These are phyloP conservation scores for Amanita brunnescens DNA, from an alignment of 768 basidiomycete genomes.

Conservation along the genomic window DNA sequence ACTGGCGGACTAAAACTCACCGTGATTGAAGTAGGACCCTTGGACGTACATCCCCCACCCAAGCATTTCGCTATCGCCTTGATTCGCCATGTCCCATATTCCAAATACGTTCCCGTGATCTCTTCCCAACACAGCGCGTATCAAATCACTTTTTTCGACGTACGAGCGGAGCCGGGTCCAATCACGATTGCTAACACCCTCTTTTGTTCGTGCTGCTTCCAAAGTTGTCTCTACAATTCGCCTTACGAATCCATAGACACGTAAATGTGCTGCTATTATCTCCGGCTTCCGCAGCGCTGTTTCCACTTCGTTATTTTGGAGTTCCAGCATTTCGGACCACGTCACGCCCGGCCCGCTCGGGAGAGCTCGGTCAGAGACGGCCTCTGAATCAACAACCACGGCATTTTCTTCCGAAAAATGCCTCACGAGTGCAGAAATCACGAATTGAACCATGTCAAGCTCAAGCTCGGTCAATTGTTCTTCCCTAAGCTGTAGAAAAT, in stretches of 20 bases:
- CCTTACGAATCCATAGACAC: conserved; percentile 45
- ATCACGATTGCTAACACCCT: conserved; percentile 1
- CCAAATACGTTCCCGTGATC: conserved; percentile 65
- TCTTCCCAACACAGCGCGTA: conserved; percentile 47
- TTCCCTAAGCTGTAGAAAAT: conserved; percentile 3
- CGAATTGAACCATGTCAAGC: conserved; percentile 48
- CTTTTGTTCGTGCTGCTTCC: background rate
- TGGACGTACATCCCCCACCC: conserved; percentile 57
- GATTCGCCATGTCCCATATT: conserved; percentile 47
- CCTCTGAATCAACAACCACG: conserved; percentile 10
- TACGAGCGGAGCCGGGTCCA: conserved; percentile 18
- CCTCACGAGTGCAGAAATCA: conserved; percentile 41
- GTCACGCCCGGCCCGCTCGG: conserved; percentile 11
- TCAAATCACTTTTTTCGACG: conserved; percentile 30
- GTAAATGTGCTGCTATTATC: conserved; percentile 42
- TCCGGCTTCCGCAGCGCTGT: conserved; percentile 39
- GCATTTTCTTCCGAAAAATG: conserved; percentile 29
- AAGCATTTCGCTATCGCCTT: conserved; percentile 48
- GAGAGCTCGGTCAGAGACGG: conserved; percentile 2
- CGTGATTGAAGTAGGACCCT: conserved; percentile 64
- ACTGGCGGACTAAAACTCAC: conserved; percentile 23
- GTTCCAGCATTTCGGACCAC: conserved; percentile 44
- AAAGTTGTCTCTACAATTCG: conserved; percentile 19
- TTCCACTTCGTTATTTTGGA: conserved; percentile 50
- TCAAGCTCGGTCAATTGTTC: conserved; percentile 41